These are phyloP conservation scores for Tanacetum coccineum DNA, from an alignment of 129 eudicot species.

Conservation along the genomic window DNA sequence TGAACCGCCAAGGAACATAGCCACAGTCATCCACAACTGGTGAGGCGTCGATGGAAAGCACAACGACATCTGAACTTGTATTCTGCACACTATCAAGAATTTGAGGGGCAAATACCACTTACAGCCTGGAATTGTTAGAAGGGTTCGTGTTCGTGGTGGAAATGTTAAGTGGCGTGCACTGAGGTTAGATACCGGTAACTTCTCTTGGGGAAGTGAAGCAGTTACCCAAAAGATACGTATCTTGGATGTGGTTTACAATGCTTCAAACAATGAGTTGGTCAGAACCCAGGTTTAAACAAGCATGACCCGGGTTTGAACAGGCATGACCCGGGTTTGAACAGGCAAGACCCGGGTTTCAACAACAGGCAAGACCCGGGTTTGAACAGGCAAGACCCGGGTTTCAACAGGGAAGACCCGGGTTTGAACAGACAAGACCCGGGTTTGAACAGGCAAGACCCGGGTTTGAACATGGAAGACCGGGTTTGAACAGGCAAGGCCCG, in stretches of 20 bases:
- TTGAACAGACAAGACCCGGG: no score
- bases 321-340: no score
- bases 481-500: no score
- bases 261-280: conserved; percentile 83
- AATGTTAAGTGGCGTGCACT: conserved; percentile 87
- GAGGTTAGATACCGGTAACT: conserved; percentile 81
- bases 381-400: no score
- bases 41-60: conserved; percentile 72
- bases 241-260: conserved; percentile 77
- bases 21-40: conserved; percentile 52
- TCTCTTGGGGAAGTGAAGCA: conserved; percentile 87
- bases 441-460: no score
- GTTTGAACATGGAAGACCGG: no score
- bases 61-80: conserved; percentile 43
- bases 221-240: conserved; percentile 71
- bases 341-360: no score
- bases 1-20: conserved; percentile 52
- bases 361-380: no score
- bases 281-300: no score
- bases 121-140: conserved; percentile 32
- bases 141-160: conserved; percentile 74
- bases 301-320: no score
- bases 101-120: no score
- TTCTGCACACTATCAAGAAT: conserved; percentile 1
- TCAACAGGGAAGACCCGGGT: no score